Conservation (phyloP, 2,329 filamentous ascomycete species). For the Madurella fahalii region DNA sequence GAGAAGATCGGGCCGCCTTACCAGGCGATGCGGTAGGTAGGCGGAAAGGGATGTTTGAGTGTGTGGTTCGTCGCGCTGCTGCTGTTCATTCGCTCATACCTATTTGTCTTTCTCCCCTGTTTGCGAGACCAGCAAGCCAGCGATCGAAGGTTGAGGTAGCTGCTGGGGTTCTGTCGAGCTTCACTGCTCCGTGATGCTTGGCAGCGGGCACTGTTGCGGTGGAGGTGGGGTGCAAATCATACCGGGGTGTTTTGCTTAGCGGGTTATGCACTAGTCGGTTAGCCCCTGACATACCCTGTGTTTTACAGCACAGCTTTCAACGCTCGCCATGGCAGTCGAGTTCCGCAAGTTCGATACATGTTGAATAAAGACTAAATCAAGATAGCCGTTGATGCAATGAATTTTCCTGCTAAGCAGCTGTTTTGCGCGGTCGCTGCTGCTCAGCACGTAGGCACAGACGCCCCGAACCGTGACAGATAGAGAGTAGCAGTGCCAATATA, state of each 20-base stretch:
- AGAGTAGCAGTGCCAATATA: too few relatives aligned
- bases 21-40: not conserved
- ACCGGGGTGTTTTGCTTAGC: not conserved
- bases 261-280: not conserved
- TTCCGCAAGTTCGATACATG: too few relatives aligned
- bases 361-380: too few relatives aligned
- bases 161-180: not conserved
- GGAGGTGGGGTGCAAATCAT: not conserved
- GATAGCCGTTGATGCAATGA: too few relatives aligned
- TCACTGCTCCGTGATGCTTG: not conserved
- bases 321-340: too few relatives aligned
- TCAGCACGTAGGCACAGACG: too few relatives aligned
- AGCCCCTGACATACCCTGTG: not conserved
- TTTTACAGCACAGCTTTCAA: not conserved
- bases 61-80: not conserved
- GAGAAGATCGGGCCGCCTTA: not conserved
- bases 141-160: not conserved
- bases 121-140: not conserved
- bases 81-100: not conserved
- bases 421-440: too few relatives aligned
- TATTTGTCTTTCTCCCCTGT: not conserved
- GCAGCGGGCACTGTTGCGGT: too few relatives aligned
- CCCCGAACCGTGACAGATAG: too few relatives aligned
- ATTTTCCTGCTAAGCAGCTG: too few relatives aligned
- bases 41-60: not conserved